Conservation (phyloP, 1,139 yeast genomes). For the Yamadazyma triangularis region DNA sequence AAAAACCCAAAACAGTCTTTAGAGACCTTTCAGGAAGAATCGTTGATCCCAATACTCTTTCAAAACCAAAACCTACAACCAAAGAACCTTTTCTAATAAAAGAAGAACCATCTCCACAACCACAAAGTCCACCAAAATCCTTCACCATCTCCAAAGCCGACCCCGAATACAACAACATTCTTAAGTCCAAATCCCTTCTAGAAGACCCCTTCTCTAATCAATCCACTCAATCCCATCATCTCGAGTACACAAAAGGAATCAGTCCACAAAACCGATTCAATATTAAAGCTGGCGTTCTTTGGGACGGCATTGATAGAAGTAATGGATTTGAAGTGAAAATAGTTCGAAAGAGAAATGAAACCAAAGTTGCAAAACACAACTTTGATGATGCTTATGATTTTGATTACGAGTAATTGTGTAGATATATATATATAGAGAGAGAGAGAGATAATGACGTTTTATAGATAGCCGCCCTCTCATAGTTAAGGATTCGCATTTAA, state of each 20-base stretch:
- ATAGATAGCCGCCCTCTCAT: too few relatives aligned
- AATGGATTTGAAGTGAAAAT: conserved; percentile 81
- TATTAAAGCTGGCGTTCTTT: conserved; percentile 72
- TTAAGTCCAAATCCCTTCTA: conserved; percentile 30
- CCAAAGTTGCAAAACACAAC: conserved; percentile 26
- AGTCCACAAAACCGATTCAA: conserved; percentile 69
- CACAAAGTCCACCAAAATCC: conserved; percentile 18
- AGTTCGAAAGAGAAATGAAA: conserved; percentile 52
- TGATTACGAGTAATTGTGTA: conserved; percentile 20
- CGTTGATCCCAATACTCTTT: conserved; percentile 27
- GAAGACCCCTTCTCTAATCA: conserved; percentile 64
- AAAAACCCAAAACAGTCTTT: conserved; percentile 25
- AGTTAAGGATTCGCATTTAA: too few relatives aligned
- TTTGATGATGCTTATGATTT: conserved; percentile 22
- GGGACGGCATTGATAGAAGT: conserved; percentile 94
- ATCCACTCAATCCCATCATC: conserved; percentile 13
- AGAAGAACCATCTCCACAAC: too few relatives aligned
- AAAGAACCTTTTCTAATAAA: too few relatives aligned
- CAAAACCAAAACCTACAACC: conserved; percentile 6
- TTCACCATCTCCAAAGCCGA: conserved; percentile 32
- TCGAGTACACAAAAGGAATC: conserved; percentile 38
- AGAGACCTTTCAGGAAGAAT: conserved; percentile 39
- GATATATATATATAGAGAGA: too few relatives aligned
- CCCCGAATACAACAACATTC: conserved; percentile 29
- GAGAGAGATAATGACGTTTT: too few relatives aligned